Evolutionary conservation across 1,284 basidiomycete species (phyloP), one percentile per base, ranked within the genome.

Genomic region (Sporisorium scitamineum): DNA sequence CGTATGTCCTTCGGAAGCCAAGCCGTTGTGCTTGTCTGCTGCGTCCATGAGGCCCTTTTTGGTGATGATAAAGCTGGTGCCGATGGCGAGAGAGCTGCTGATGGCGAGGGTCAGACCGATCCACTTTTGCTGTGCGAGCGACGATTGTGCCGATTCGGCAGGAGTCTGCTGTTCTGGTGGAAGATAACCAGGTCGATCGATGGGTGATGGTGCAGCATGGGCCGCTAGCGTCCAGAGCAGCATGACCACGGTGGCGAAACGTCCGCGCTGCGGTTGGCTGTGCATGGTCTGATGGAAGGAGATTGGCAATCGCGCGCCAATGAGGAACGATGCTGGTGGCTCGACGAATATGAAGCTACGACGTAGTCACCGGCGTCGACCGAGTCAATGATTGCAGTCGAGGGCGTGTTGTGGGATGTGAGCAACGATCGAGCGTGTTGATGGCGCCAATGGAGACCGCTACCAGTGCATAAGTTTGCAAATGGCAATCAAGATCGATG

Each of bases 41-140:
- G 84, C 80, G 64, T 81, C 80, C 61, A 85, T 85, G 20, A 85
- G 72, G 20, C 84, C 83, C 61, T 84, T 84, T 51, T 85, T 85
- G 14, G 84, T 85, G 61, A 85, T 85, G 66, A 85, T 85, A 65
- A 84, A 84, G 54, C 80, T 82, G 47, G 83, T 85, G 42, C 84
- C 84, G 62, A 85, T 85, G 27, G 82, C 82, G 42, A 81, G 76
- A 16, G 78, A 81, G 50, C 79, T 80, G 75, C 81, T 80, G 61
- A 85, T 78, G 48, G 84, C 84, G 20, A 85, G 78, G 11, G 77
- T 78, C 27, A 85, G 70, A 22, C 84, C 84, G 57, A 85, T 83
- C 81, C 81, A 83, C 54, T 85, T 85, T 52, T 85, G 82, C 61
- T 80, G 72, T 18, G 78, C 81, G 53, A 84, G 73, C 41, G 80